Evolutionary conservation across 1,284 basidiomycete genomes (phyloP).

Genomic region (Marasmius tenuissimus): DNA sequence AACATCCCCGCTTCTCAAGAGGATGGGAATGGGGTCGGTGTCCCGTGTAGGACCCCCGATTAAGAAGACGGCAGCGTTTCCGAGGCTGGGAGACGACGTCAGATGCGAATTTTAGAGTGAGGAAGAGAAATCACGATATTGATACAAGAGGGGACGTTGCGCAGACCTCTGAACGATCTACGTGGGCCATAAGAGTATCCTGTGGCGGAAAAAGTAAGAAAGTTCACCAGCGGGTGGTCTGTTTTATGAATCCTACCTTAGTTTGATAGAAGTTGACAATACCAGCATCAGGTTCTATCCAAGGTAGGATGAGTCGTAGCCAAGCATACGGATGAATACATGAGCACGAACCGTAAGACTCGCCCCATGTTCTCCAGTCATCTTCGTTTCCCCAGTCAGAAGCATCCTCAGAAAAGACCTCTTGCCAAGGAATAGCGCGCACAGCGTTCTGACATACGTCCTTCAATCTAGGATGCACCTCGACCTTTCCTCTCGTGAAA

Average conservation of each 20-base stretch:
- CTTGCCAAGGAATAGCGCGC: conserved; percentile 61
- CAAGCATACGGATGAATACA: not conserved
- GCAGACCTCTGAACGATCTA: conserved; percentile 88
- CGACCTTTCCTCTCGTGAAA: conserved; percentile 66
- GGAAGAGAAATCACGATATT: conserved; percentile 64
- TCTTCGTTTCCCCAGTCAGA: conserved; percentile 52
- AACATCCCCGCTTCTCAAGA: conserved; percentile 85
- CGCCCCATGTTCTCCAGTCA: conserved; percentile 70
- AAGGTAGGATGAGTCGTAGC: not conserved
- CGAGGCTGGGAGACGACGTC: conserved; percentile 53
- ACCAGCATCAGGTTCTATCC: conserved; percentile 83
- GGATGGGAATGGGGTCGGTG: conserved; percentile 71
- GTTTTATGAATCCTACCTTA: conserved; percentile 40
- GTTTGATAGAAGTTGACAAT: conserved; percentile 92
- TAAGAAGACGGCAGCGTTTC: conserved; percentile 84
- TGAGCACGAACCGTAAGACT: conserved; percentile 66
- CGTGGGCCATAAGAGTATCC: conserved; percentile 92
- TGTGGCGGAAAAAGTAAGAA: conserved; percentile 24
- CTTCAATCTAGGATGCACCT: conserved; percentile 56
- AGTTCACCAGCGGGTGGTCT: not conserved
- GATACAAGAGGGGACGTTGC: conserved; percentile 88
- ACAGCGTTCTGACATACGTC: conserved; percentile 67
- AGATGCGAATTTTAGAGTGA: not conserved
- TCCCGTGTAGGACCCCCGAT: conserved; percentile 83
- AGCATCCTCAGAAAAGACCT: conserved; percentile 49